Evolutionary conservation across 2,329 filamentous ascomycete species (phyloP).

Genomic region (Aureobasidium sp.): DNA sequence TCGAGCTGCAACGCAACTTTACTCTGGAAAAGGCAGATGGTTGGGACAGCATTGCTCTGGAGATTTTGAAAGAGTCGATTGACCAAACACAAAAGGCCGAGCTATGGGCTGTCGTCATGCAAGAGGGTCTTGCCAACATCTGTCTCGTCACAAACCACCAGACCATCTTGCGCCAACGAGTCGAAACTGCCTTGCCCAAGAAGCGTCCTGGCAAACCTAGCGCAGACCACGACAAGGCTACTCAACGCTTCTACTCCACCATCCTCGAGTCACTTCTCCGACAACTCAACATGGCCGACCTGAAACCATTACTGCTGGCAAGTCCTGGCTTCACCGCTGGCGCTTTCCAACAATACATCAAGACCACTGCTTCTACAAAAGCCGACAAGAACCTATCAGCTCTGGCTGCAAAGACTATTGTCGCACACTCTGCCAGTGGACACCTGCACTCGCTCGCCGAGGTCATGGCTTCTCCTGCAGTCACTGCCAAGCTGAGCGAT

Average conservation of each 20-base stretch:
- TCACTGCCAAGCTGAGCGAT: slow-evolving; percentile 68
- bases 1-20: slow-evolving; percentile 82
- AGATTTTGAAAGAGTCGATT: slow-evolving; percentile 69
- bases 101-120: slow-evolving; percentile 86
- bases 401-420: slow-evolving; percentile 54
- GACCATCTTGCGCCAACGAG: slow-evolving; percentile 62
- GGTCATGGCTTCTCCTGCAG: slow-evolving; percentile 72
- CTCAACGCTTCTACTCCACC: slow-evolving; percentile 64
- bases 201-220: slow-evolving; percentile 52
- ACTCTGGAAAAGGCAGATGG: slow-evolving; percentile 74
- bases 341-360: slow-evolving; percentile 69
- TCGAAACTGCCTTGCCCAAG: slow-evolving; percentile 60
- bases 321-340: slow-evolving; percentile 81
- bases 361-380: slow-evolving; percentile 51
- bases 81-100: slow-evolving; percentile 72
- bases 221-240: slow-evolving; percentile 54
- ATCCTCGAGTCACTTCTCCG: slow-evolving; percentile 67
- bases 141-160: slow-evolving; percentile 75
- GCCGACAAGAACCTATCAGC: slow-evolving; percentile 63
- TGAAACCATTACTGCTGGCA: slow-evolving; percentile 71
- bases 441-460: slow-evolving; percentile 84
- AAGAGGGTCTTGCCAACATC: slow-evolving; percentile 77
- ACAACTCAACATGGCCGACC: slow-evolving; percentile 64
- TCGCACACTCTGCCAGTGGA: slow-evolving; percentile 78
- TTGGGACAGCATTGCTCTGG: slow-evolving; percentile 84